Percentiles rank a stretch among this genome's conserved stretches.
Evolutionary conservation across 2,329 filamentous ascomycete species (phyloP).

Genomic region (Thelonectria discophora): DNA sequence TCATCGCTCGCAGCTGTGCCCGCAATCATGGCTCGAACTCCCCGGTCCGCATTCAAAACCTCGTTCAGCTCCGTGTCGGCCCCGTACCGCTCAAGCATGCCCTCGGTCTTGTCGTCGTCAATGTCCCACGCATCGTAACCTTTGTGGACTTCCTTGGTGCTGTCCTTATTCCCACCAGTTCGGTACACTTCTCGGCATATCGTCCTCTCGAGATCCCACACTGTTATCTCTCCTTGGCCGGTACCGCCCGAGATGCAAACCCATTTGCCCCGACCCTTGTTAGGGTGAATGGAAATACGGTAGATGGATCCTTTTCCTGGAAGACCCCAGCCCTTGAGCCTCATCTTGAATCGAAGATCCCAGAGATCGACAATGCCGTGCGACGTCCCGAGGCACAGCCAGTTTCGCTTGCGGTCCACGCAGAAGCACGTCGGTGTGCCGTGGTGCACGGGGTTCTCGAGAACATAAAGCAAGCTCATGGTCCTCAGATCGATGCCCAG

Average conservation of each 20-base stretch:
- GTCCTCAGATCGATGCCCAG: slow-evolving; percentile 86
- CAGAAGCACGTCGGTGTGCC: slow-evolving; percentile 92
- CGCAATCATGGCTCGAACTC: slow-evolving; percentile 78
- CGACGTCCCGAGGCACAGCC: slow-evolving; percentile 90
- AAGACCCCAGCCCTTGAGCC: slow-evolving; percentile 88
- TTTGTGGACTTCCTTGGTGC: slow-evolving; percentile 66
- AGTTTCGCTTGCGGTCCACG: slow-evolving; percentile 84
- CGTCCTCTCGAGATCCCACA: slow-evolving; percentile 94
- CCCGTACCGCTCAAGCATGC: slow-evolving; percentile 86
- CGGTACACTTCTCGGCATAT: slow-evolving; percentile 90
- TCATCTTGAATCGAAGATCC: slow-evolving; percentile 94
- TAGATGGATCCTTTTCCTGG: slow-evolving; percentile 83
- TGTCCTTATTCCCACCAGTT: slow-evolving; percentile 68
- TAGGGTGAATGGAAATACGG: slow-evolving; percentile 80
- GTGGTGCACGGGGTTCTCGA: slow-evolving; percentile 91
- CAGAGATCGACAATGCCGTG: slow-evolving; percentile 94
- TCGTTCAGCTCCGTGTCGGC: slow-evolving; percentile 72
- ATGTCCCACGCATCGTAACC: slow-evolving; percentile 87
- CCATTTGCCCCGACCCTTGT: slow-evolving; percentile 80
- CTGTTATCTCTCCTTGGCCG: slow-evolving; percentile 85
- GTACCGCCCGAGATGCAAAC: slow-evolving; percentile 91
- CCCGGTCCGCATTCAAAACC: slow-evolving; percentile 65
- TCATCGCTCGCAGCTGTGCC: slow-evolving; percentile 77
- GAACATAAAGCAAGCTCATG: slow-evolving; percentile 81
- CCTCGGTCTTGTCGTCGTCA: slow-evolving; percentile 87